Percentiles rank a stretch among this genome's conserved stretches.
These are phyloP conservation scores for Malassezia psittaci DNA, from an alignment of 1,284 basidiomycete species.

Conservation along the genomic window DNA sequence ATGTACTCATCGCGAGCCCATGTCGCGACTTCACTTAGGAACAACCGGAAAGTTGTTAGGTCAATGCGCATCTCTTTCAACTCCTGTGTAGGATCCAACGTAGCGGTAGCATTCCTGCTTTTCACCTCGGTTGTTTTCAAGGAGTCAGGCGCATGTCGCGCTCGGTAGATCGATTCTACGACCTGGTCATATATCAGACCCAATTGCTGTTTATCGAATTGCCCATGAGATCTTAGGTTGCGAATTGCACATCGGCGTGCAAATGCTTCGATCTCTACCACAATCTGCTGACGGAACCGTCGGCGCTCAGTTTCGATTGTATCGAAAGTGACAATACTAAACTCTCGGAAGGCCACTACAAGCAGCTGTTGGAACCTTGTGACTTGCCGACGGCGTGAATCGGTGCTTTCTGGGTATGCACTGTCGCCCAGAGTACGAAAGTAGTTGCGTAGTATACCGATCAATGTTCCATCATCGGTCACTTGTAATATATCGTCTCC, in stretches of 20 bases:
- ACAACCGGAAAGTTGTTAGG: conserved; percentile 73
- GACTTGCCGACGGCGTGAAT: conserved; percentile 83
- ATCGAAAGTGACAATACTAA: conserved; percentile 89
- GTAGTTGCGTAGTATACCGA: conserved; percentile 61
- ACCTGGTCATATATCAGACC: conserved; percentile 44
- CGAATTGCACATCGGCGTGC: conserved; percentile 87
- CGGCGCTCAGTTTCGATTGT: conserved; percentile 79
- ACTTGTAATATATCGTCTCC: conserved; percentile 86
- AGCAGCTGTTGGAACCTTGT: conserved; percentile 91
- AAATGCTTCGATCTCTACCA: conserved; percentile 87
- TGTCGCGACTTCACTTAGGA: conserved; percentile 82
- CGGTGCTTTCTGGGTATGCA: conserved; percentile 77
- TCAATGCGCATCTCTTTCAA: conserved; percentile 69
- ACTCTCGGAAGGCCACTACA: conserved; percentile 60
- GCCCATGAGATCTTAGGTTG: conserved; percentile 69
- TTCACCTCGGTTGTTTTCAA: conserved; percentile 9
- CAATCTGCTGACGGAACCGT: conserved; percentile 77
- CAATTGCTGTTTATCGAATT: conserved; percentile 80
- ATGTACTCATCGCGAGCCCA: conserved; percentile 95
- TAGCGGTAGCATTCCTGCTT: conserved; percentile 13
- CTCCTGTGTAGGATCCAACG: conserved; percentile 23
- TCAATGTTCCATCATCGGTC: conserved; percentile 93
- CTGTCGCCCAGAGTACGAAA: conserved; percentile 88
- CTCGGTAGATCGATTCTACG: conserved; percentile 45
- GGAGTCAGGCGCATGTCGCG: conserved; percentile 32